Percentiles rank a stretch among this genome's conserved stretches.
Evolutionary conservation across 768 basidiomycete genomes (phyloP).

Genomic region (Mycena rebaudengoi): DNA sequence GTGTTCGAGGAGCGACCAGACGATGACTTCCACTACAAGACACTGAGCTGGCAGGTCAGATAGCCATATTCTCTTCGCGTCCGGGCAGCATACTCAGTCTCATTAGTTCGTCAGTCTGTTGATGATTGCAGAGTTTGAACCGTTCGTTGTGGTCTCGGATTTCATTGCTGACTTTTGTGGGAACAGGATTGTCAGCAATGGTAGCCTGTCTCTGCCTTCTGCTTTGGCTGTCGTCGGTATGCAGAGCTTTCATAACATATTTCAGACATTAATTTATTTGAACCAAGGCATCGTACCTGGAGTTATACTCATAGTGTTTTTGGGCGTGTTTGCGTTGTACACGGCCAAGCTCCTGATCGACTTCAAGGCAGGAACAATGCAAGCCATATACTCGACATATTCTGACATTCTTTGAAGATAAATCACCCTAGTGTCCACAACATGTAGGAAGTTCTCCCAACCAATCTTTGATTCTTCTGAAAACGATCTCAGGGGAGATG

Average conservation of each 20-base stretch:
- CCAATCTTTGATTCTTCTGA: not conserved
- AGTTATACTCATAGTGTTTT: constrained; percentile 57
- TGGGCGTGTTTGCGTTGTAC: constrained; percentile 60
- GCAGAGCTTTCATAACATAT: not conserved
- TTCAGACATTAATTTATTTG: not conserved
- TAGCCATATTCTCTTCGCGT: too few species aligned
- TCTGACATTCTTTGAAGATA: constrained; percentile 30
- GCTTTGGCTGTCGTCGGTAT: constrained; percentile 60
- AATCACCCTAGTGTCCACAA: constrained; percentile 63
- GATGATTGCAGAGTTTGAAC: constrained; percentile 68
- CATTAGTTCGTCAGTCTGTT: constrained; percentile 55
- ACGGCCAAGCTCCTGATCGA: constrained; percentile 63
- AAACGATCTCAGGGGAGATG: constrained; percentile 51
- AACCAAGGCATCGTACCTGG: constrained; percentile 60
- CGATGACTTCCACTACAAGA: constrained; percentile 61
- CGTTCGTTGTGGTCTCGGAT: too few species aligned
- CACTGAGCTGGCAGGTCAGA: constrained; percentile 59
- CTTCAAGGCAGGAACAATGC: constrained; percentile 65
- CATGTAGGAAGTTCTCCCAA: constrained; percentile 48
- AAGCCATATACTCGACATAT: constrained; percentile 55
- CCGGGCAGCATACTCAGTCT: not conserved
- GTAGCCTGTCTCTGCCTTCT: constrained; percentile 61
- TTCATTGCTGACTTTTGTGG: too few species aligned
- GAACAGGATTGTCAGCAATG: constrained; percentile 67
- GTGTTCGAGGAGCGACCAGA: constrained; percentile 55